Evolutionary conservation across 768 basidiomycete species (phyloP).

Genomic region (Boletus vinaceobasis): DNA sequence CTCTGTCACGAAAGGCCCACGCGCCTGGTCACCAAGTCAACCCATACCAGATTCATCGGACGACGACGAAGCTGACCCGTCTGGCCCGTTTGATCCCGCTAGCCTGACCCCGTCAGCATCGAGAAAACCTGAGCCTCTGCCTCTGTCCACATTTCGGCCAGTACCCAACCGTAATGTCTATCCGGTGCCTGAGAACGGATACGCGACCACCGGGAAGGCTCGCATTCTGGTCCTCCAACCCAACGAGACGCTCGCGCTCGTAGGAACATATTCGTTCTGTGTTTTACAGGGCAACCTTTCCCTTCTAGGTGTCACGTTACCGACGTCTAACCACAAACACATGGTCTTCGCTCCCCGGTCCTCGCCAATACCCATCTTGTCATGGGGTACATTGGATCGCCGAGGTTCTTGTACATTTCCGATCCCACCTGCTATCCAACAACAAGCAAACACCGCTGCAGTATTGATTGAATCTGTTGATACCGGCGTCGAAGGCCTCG

Average conservation of each 20-base stretch:
- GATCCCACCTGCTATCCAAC: constrained; percentile 11
- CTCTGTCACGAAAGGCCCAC: constrained; percentile 22
- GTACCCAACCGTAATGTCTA: constrained; percentile 37
- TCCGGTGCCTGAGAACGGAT: background rate
- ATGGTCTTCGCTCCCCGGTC: constrained; percentile 73
- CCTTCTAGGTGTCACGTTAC: constrained; percentile 53
- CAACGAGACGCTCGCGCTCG: constrained; percentile 57
- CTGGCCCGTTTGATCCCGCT: background rate
- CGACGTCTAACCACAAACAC: constrained; percentile 40
- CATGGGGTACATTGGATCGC: constrained; percentile 20
- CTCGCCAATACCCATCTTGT: constrained; percentile 66
- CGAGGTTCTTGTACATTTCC: constrained; percentile 13
- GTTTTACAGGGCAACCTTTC: constrained; percentile 61
- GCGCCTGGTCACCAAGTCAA: constrained; percentile 61
- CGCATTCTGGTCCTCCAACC: constrained; percentile 44
- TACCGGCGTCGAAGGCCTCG: constrained; percentile 66
- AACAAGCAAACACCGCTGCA: constrained; percentile 32
- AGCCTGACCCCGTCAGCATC: background rate
- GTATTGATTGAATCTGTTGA: constrained; percentile 55
- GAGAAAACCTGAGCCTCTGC: constrained; percentile 14
- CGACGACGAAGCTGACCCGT: constrained; percentile 34
- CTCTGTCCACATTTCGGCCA: constrained; percentile 52
- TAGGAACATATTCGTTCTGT: constrained; percentile 61
- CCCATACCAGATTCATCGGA: constrained; percentile 48
- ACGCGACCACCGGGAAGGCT: constrained; percentile 12